Conservation (phyloP, 306 rosid genomes). For the Gleditsia sinensis region DNA sequence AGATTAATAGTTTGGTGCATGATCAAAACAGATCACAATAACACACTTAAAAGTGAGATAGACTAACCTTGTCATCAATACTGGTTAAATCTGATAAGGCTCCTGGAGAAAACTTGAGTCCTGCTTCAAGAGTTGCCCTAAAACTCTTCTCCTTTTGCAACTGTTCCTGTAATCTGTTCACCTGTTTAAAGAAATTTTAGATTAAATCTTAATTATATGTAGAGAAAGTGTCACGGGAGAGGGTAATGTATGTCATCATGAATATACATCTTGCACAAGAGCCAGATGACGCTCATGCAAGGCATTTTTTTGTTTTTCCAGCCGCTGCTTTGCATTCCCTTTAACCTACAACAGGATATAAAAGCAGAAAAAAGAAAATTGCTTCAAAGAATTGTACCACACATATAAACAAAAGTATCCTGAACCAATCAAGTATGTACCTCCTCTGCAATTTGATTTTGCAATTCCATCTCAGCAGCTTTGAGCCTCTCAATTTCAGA, state of each 20-base stretch:
- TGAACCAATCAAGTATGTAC: slow-evolving; percentile 44
- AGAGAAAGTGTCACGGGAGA: slow-evolving; percentile 13
- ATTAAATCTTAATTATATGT: slow-evolving; percentile 23
- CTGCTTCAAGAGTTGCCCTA: slow-evolving; percentile 65
- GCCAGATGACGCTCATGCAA: slow-evolving; percentile 67
- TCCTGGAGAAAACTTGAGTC: slow-evolving; percentile 47
- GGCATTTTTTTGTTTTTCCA: slow-evolving; percentile 54
- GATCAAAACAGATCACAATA: slow-evolving; percentile 21
- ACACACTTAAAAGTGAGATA: slow-evolving; percentile 24
- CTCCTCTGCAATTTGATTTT: slow-evolving; percentile 62
- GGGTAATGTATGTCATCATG: slow-evolving; percentile 24
- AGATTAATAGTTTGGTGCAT: slow-evolving; percentile 32
- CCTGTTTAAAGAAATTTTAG: slow-evolving; percentile 46
- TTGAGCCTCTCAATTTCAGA: slow-evolving; percentile 72
- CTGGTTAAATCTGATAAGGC: slow-evolving; percentile 43
- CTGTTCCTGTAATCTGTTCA: slow-evolving; percentile 71
- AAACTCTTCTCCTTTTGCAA: slow-evolving; percentile 69
- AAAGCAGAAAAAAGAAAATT: slow-evolving; percentile 15
- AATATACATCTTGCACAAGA: slow-evolving; percentile 79
- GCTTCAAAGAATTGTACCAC: slow-evolving; percentile 29
- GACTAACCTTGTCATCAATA: slow-evolving; percentile 52
- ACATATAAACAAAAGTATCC: neutral
- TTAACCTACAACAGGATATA: slow-evolving; percentile 50
- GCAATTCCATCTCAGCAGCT: slow-evolving; percentile 60
- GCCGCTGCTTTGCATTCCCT: slow-evolving; percentile 59